Conservation (phyloP, 371 early-diverging fungal genomes). For the Haplosporangium sp. region DNA sequence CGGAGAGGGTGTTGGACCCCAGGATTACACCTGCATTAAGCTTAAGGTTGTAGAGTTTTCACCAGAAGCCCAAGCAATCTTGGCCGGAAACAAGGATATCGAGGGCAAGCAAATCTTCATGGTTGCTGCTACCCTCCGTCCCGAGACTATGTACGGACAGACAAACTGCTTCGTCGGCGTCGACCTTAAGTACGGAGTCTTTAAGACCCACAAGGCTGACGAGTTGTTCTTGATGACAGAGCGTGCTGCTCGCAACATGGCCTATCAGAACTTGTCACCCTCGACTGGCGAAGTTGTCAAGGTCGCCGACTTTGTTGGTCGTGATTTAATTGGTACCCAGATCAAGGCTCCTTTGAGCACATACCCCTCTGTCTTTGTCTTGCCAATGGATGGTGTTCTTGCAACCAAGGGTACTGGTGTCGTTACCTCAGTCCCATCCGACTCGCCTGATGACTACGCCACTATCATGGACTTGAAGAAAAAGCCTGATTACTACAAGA, state of each 20-base stretch:
- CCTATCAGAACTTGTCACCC: conserved; percentile 87
- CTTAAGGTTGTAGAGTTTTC: conserved; percentile 77
- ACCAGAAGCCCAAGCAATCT: conserved; percentile 62
- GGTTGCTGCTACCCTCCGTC: conserved; percentile 97
- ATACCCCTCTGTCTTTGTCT: conserved; percentile 87
- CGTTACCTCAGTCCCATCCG: conserved; percentile 98
- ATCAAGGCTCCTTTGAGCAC: conserved; percentile 89
- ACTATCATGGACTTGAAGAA: conserved; percentile 92
- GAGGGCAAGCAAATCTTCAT: conserved; percentile 84
- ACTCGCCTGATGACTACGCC: conserved; percentile 97
- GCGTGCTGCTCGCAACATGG: conserved; percentile 97
- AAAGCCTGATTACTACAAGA: conserved; percentile 93
- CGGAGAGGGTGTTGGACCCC: conserved; percentile 98
- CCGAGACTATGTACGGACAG: conserved; percentile 99
- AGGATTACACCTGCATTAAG: conserved; percentile 96
- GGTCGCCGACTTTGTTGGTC: conserved; percentile 85
- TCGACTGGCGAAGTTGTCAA: conserved; percentile 74
- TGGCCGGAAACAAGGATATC: conserved; percentile 68
- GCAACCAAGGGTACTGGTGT: conserved; percentile 98
- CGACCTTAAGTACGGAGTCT: conserved; percentile 92
- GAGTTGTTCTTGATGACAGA: conserved; percentile 89
- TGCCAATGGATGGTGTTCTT: conserved; percentile 97
- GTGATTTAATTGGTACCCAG: conserved; percentile 88
- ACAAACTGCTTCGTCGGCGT: conserved; percentile 98
- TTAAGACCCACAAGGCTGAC: conserved; percentile 79